Conservation (phyloP, 75 land plant species). For the Picea glauca region DNA sequence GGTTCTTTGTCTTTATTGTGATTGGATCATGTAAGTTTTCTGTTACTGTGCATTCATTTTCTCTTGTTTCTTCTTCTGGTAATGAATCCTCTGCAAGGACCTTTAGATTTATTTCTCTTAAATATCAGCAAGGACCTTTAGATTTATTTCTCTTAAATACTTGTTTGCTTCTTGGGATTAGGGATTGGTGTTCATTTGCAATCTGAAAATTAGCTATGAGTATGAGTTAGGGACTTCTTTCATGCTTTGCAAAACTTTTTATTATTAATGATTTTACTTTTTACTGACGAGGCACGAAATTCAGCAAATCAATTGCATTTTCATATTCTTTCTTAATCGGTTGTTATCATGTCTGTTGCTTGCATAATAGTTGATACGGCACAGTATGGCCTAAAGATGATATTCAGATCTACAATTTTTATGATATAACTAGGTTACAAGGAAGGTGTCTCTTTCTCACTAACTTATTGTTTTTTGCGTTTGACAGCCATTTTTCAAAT, state of each 20-base stretch:
- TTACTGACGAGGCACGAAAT: too few relatives aligned
- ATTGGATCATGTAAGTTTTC: too few relatives aligned
- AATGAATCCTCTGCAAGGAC: not conserved
- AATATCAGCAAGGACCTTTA: conserved; percentile 35
- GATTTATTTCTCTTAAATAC: not conserved
- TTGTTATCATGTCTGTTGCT: not conserved
- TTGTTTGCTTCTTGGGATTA: too few relatives aligned
- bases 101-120: conserved; percentile 29
- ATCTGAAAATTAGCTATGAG: not conserved
- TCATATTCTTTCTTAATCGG: not conserved
- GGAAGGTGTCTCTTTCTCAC: not conserved
- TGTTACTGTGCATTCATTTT: too few relatives aligned
- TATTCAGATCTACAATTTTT: too few relatives aligned
- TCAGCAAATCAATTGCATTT: not conserved
- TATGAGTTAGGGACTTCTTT: not conserved
- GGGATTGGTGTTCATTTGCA: not conserved
- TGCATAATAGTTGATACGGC: not conserved
- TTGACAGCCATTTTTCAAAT: conserved; percentile 60
- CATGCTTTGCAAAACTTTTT: too few relatives aligned
- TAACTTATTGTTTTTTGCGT: conserved; percentile 1
- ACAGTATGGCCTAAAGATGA: too few relatives aligned
- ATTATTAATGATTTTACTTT: too few relatives aligned
- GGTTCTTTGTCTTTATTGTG: too few relatives aligned
- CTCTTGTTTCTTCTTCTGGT: too few relatives aligned
- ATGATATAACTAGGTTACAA: too few relatives aligned